Percentiles rank a stretch among this genome's conserved stretches.
These are phyloP conservation scores for Bolboschoenus planiculmis DNA, from an alignment of 176 grass and related monocot species.

Conservation along the genomic window DNA sequence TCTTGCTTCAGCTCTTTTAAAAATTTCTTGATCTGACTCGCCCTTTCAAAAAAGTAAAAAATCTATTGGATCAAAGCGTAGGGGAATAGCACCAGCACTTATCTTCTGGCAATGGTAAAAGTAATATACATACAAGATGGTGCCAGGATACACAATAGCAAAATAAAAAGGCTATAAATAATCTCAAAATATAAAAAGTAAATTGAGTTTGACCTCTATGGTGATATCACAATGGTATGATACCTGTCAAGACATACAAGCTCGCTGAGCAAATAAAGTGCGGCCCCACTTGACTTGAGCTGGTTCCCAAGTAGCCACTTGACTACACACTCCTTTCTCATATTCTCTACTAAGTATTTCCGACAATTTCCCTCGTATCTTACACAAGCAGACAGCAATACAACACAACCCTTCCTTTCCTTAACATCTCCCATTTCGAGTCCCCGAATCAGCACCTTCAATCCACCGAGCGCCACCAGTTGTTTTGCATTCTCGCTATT, in stretches of 20 bases:
- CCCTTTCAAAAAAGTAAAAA: slow-evolving; percentile 49
- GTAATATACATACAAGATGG: neutral
- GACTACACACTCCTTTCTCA: slow-evolving; percentile 74
- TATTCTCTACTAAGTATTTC: slow-evolving; percentile 61
- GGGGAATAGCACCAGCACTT: neutral
- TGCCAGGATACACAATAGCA: neutral
- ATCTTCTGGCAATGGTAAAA: neutral
- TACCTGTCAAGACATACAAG: slow-evolving; percentile 88
- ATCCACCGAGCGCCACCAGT: slow-evolving; percentile 74
- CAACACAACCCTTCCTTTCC: slow-evolving; percentile 62
- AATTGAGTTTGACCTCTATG: slow-evolving; percentile 3
- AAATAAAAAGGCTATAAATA: neutral
- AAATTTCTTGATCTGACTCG: slow-evolving; percentile 56
- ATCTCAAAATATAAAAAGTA: slow-evolving; percentile 1
- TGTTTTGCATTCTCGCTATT: slow-evolving; percentile 92
- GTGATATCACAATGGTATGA: neutral
- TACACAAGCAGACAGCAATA: slow-evolving; percentile 65
- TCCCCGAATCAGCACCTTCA: slow-evolving; percentile 66
- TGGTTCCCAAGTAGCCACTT: slow-evolving; percentile 69
- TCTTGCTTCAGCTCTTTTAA: slow-evolving; percentile 66
- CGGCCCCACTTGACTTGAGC: slow-evolving; percentile 47
- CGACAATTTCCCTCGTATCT: slow-evolving; percentile 83
- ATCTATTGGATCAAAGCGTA: neutral
- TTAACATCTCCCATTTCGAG: slow-evolving; percentile 46
- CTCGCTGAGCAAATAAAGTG: slow-evolving; percentile 75